A percentile compares a stretch with the other conserved stretches of the same genome.
These are phyloP conservation scores for Lupinus albus DNA, from an alignment of 306 rosid genomes.

Conservation along the genomic window DNA sequence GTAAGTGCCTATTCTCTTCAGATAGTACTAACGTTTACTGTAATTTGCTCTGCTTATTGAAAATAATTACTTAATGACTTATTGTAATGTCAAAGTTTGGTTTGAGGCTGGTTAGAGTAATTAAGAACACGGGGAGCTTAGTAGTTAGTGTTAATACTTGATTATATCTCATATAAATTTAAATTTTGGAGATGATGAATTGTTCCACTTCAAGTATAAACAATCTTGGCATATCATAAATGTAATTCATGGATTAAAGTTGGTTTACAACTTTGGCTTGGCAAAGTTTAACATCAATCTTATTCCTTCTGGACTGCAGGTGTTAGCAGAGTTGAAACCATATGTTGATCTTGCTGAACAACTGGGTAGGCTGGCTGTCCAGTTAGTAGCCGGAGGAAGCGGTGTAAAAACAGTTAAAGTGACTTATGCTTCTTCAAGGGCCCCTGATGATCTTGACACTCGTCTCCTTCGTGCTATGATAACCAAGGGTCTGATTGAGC, in stretches of 20 bases:
- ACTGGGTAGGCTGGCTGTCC: constrained; percentile 92
- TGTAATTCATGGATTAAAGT: constrained; percentile 15
- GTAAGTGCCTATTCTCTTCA: background rate
- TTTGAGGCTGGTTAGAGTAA: constrained; percentile 3
- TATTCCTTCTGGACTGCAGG: constrained; percentile 55
- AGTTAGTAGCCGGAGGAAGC: constrained; percentile 96
- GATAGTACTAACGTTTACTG: background rate
- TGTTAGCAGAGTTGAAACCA: constrained; percentile 82
- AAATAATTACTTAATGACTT: background rate
- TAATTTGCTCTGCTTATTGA: background rate
- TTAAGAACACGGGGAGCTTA: background rate
- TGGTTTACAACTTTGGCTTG: background rate
- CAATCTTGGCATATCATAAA: background rate
- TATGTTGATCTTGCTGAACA: constrained; percentile 90
- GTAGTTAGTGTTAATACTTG: background rate
- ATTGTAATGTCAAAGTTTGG: constrained; percentile 6
- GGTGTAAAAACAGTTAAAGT: constrained; percentile 94
- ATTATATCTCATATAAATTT: background rate
- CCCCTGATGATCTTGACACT: constrained; percentile 96
- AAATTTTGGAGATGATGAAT: constrained; percentile 5
- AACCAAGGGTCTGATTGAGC: constrained; percentile 94
- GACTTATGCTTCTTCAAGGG: constrained; percentile 83
- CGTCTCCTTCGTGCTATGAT: constrained; percentile 98
- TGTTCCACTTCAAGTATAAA: background rate
- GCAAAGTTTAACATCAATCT: constrained; percentile 11